Conservation (phyloP, 352 stramenopile species). For the Globisporangium nagaii region DNA sequence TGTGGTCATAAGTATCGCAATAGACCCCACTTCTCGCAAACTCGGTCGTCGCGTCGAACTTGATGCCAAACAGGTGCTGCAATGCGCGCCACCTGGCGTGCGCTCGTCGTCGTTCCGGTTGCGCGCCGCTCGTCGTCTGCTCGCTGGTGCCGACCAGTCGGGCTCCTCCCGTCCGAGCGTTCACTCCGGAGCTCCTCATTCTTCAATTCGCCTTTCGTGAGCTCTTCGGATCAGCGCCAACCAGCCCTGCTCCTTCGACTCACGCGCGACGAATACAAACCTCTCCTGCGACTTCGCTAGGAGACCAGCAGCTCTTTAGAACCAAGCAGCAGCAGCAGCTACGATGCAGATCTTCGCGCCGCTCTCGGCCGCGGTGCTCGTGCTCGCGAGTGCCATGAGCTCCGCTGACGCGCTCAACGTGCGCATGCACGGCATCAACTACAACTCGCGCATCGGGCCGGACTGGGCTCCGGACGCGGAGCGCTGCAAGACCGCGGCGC, state of each 20-base stretch:
- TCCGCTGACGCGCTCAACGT: slow-evolving; percentile 33
- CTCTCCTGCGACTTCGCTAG: too few relatives aligned
- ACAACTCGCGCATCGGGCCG: slow-evolving; percentile 55
- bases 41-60: not conserved
- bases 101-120: not conserved
- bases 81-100: too few relatives aligned
- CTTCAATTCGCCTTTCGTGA: slow-evolving; percentile 3
- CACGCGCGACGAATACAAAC: too few relatives aligned
- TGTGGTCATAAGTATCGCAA: too few relatives aligned
- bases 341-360: slow-evolving; percentile 14
- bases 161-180: too few relatives aligned
- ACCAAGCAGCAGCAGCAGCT: not conserved
- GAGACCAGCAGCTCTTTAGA: too few relatives aligned
- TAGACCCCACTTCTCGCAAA: too few relatives aligned
- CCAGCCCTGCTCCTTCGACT: not conserved
- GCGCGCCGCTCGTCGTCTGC: too few relatives aligned
- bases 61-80: not conserved
- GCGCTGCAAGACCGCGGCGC: slow-evolving; percentile 38
- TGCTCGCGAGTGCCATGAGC: slow-evolving; percentile 4
- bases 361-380: slow-evolving; percentile 7
- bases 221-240: not conserved
- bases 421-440: slow-evolving; percentile 69
- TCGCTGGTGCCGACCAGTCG: too few relatives aligned
- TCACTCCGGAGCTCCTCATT: not conserved
- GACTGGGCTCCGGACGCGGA: slow-evolving; percentile 34